Conservation (phyloP, 441 rosid genomes). For the Adansonia grandidieri region DNA sequence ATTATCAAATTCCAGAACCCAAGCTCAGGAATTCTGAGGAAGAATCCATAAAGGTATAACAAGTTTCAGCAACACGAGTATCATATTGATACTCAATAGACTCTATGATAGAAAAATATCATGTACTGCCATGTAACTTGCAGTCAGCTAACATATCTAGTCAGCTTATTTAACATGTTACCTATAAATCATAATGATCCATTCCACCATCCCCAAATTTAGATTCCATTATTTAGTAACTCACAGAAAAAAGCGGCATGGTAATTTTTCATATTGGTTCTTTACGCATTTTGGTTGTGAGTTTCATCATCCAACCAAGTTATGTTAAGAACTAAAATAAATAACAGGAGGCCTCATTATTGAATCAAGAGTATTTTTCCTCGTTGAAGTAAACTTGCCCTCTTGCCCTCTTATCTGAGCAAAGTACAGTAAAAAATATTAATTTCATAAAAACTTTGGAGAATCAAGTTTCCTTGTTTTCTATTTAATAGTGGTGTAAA, state of each 20-base stretch:
- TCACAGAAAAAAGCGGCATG: neutral
- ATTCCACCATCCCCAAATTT: neutral
- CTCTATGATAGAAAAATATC: neutral
- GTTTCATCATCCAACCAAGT: neutral
- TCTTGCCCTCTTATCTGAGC: neutral
- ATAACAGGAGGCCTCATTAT: neutral
- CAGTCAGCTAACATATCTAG: neutral
- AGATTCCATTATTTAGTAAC: neutral
- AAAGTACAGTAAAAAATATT: neutral
- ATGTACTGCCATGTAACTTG: constrained; percentile 5
- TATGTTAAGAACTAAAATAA: neutral
- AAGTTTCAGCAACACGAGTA: constrained; percentile 16
- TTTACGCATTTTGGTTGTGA: neutral
- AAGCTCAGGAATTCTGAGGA: neutral
- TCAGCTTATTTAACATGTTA: neutral
- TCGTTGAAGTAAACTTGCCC: constrained; percentile 1
- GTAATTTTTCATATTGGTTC: neutral
- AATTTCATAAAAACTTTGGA: neutral
- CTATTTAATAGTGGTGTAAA: neutral
- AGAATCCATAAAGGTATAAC: constrained; percentile 10
- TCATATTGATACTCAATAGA: neutral
- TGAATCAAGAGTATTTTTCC: constrained; percentile 12
- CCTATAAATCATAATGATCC: neutral
- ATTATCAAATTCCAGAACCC: neutral
- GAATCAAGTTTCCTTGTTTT: neutral